A percentile compares a stretch with the other conserved stretches of the same genome.
These are phyloP conservation scores for Staphylotrichum longicolle DNA, from an alignment of 495 filamentous ascomycete genomes.

Conservation along the genomic window DNA sequence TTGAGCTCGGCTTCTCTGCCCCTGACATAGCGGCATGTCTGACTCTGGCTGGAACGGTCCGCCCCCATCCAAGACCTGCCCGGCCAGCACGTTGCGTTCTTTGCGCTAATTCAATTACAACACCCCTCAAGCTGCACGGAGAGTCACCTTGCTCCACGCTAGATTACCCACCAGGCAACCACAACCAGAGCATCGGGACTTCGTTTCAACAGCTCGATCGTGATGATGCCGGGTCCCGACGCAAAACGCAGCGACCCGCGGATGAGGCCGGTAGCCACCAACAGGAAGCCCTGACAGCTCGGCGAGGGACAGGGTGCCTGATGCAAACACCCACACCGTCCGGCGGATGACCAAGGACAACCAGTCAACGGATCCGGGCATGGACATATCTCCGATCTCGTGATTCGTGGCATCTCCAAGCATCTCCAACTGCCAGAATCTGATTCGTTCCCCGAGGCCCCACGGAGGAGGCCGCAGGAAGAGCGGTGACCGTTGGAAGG, in stretches of 20 bases:
- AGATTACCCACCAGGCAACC: constrained; percentile 12
- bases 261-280: constrained; percentile 17
- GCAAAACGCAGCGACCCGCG: constrained; percentile 32
- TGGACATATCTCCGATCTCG: neutral
- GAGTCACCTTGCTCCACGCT: too few relatives aligned
- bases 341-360: neutral
- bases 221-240: constrained; percentile 34
- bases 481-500: neutral
- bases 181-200: constrained; percentile 29
- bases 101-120: neutral
- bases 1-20: neutral
- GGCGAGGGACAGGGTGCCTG: constrained; percentile 30
- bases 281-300: constrained; percentile 19
- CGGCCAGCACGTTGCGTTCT: neutral
- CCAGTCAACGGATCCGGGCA: neutral
- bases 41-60: neutral
- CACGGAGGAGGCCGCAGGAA: neutral
- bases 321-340: constrained; percentile 27
- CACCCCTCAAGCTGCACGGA: too few relatives aligned
- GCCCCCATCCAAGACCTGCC: neutral
- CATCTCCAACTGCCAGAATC: neutral
- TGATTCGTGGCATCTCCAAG: neutral
- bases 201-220: constrained; percentile 7
- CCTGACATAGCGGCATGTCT: constrained; percentile 5
- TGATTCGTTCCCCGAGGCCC: constrained; percentile 1